phyloP scores from a whole-genome alignment of 2,329 filamentous ascomycete species.

The Talaromyces sp. region DNA sequence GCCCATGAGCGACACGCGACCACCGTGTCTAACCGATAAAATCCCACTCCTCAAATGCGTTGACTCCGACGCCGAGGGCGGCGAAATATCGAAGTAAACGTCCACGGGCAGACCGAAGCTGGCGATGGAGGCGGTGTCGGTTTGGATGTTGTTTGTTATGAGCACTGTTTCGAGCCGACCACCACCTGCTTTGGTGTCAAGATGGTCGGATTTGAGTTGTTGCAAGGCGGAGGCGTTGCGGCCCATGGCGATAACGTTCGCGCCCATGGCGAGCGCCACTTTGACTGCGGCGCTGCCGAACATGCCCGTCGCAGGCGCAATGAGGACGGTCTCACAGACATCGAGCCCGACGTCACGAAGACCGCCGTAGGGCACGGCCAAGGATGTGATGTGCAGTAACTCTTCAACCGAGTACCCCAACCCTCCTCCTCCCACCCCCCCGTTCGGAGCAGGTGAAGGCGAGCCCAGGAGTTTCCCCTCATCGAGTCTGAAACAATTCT shows the following conservation, averaged over 20 bases:
- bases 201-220: not conserved
- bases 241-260: constrained; percentile 52
- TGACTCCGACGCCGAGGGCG: not conserved
- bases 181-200: not conserved
- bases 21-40: constrained; percentile 11
- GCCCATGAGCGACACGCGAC: constrained; percentile 19
- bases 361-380: constrained; percentile 46
- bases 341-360: constrained; percentile 42
- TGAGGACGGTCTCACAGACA: constrained; percentile 50
- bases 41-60: constrained; percentile 12
- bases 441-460: not conserved
- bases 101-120: constrained; percentile 10
- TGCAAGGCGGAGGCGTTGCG: constrained; percentile 33
- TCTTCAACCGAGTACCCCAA: constrained; percentile 47
- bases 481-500: constrained; percentile 14
- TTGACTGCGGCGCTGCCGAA: constrained; percentile 51
- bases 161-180: constrained; percentile 7
- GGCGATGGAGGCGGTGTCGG: constrained; percentile 4
- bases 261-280: constrained; percentile 51
- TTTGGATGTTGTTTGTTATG: not conserved
- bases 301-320: constrained; percentile 51
- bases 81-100: constrained; percentile 18
- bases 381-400: constrained; percentile 35
- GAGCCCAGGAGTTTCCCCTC: not conserved
- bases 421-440: not conserved